Base-by-base conservation (phyloP, 2,329 filamentous ascomycete species). In the Zopfia rhizophila region DNA sequence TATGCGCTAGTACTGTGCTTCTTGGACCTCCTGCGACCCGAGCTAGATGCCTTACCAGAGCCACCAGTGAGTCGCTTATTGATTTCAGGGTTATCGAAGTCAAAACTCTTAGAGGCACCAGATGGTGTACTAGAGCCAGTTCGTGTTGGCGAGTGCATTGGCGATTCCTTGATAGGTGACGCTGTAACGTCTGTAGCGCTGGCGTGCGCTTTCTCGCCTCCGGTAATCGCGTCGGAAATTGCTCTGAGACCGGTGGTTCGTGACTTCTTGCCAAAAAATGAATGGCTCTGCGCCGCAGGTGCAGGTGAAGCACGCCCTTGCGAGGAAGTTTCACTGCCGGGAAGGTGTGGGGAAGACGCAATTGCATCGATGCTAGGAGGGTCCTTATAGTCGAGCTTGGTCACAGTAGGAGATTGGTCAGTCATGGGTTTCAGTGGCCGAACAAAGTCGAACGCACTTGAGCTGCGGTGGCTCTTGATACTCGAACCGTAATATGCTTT, bases 1-100 rank as follows among this genome's bases (percentile, higher is more conserved):
- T 97, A 99, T 1, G 94, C 94, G 63, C 92, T 97, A 0, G 94
- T 99, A 46, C 91, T 87, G 69, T 97, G 95, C 77, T 99, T 99
- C 38, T 86, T 84, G 73, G 93, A 92, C 51, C 66, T 68, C 45
- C 62, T 67, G 44, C 54, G 56, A 10, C 22, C 36, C 2, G 72
- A 72, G 30, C 75, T 75, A 13, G 75, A 73, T n/a, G n/a, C n/a
- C n/a, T n/a, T n/a, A n/a, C n/a, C n/a, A 1, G 74, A 70, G 5
- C 73, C 72, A 23, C 81, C 61, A 5, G 73, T 75, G 10, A 67
- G 50, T 25, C 65, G 60, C 25, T 66, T 64, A 38, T 48, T 58
- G 1, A 56, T 32, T n/a, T 70, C 87, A 0, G 86, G 83, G 29
- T 88, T 91, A 38, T 93, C 90, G 1, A 92, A 80, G 38, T 95